Evolutionary conservation across 805 yeast genomes (phyloP).

Genomic region (Ogataea haglerorum): DNA sequence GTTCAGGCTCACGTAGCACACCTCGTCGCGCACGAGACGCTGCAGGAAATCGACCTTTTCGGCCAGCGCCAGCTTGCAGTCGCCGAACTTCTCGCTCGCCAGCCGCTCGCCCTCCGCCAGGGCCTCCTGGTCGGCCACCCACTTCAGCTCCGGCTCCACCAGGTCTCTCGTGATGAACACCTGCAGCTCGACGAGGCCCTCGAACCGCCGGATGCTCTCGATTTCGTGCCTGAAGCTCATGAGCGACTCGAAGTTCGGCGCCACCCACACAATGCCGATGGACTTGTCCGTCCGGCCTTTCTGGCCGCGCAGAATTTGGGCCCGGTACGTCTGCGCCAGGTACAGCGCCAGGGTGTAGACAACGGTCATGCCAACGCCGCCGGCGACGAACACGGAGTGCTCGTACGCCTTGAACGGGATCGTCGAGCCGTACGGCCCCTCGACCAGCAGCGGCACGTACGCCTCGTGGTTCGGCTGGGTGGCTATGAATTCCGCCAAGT

Average conservation of each 20-base stretch:
- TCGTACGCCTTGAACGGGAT: constrained; percentile 47
- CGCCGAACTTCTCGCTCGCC: background rate
- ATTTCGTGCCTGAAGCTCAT: constrained; percentile 30
- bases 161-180: constrained; percentile 28
- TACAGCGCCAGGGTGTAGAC: constrained; percentile 45
- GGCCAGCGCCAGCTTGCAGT: constrained; percentile 6
- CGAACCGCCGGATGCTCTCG: constrained; percentile 22
- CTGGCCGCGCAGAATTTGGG: constrained; percentile 27
- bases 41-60: constrained; percentile 17
- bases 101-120: background rate
- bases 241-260: constrained; percentile 31
- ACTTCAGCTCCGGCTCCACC: constrained; percentile 18
- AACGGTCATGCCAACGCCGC: constrained; percentile 66
- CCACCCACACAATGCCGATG: constrained; percentile 30
- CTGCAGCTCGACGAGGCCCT: constrained; percentile 27
- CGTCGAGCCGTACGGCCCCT: constrained; percentile 58
- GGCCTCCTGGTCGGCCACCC: background rate
- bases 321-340: constrained; percentile 33
- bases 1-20: constrained; percentile 22
- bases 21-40: constrained; percentile 17
- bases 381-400: constrained; percentile 51
- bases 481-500: constrained; percentile 33
- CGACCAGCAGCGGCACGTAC: constrained; percentile 43
- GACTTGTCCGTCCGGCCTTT: constrained; percentile 19
- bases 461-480: constrained; percentile 34